A percentile compares a stretch with the other conserved stretches of the same genome.
These are phyloP conservation scores for Suillus tomentosus DNA, from an alignment of 768 basidiomycete species.

Conservation along the genomic window DNA sequence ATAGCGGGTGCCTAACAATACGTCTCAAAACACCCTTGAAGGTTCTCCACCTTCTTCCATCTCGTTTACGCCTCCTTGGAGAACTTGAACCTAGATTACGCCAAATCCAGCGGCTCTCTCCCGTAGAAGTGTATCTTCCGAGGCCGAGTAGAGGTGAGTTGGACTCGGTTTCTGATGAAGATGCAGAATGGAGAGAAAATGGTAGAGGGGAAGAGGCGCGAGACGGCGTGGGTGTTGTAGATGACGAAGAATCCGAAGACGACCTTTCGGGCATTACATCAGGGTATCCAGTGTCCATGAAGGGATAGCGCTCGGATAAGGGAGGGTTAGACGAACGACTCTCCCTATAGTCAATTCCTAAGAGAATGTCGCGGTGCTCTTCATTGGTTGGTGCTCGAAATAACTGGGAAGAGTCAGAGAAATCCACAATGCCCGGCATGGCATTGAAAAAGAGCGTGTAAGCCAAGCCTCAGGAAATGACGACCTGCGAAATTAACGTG, in stretches of 20 bases:
- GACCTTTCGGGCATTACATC: slow-evolving; percentile 26
- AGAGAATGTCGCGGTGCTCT: slow-evolving; percentile 50
- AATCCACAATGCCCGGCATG: slow-evolving; percentile 23
- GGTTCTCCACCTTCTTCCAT: slow-evolving; percentile 47
- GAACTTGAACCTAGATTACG: slow-evolving; percentile 46
- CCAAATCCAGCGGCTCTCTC: slow-evolving; percentile 56
- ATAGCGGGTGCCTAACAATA: slow-evolving; percentile 70
- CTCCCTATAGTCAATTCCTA: slow-evolving; percentile 47
- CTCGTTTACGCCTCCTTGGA: slow-evolving; percentile 54
- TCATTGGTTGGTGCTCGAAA: slow-evolving; percentile 18
- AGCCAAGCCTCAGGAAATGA: slow-evolving; percentile 9
- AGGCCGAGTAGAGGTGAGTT: slow-evolving; percentile 44
- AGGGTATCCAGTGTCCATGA: slow-evolving; percentile 24
- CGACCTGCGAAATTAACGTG: neutral
- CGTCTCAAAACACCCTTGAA: slow-evolving; percentile 56
- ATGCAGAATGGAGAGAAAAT: slow-evolving; percentile 55
- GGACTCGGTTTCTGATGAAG: slow-evolving; percentile 62
- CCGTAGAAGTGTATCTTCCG: slow-evolving; percentile 37
- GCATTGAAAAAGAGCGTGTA: slow-evolving; percentile 13
- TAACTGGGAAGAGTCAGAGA: slow-evolving; percentile 18
- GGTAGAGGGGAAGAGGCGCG: slow-evolving; percentile 63
- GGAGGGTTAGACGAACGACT: slow-evolving; percentile 17
- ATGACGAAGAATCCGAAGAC: slow-evolving; percentile 29
- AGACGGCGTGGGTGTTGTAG: slow-evolving; percentile 60
- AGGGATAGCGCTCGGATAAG: slow-evolving; percentile 14